phyloP scores from a whole-genome alignment of 176 grass and related monocot genomes.

The Thinopyrum elongatum region DNA sequence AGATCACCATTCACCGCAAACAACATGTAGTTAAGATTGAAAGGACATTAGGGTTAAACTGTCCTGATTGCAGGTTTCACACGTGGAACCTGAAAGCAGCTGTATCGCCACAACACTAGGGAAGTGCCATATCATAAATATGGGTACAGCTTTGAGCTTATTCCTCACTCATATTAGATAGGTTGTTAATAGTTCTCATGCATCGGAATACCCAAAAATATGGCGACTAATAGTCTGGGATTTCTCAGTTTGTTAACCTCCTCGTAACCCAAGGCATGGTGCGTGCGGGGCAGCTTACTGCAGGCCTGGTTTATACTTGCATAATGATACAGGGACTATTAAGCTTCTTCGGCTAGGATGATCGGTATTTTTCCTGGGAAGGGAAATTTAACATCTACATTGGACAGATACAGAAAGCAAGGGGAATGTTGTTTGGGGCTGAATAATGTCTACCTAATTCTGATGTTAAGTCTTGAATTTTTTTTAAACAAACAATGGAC shows the following conservation, averaged over 20 bases:
- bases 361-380: conserved; percentile 2
- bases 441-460: not conserved
- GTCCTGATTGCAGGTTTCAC: not conserved
- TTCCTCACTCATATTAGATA: not conserved
- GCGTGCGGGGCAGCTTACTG: not conserved
- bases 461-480: not conserved
- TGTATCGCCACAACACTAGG: not conserved
- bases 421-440: not conserved
- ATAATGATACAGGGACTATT: not conserved
- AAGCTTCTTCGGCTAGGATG: not conserved
- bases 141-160: not conserved
- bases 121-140: not conserved
- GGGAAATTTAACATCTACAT: not conserved
- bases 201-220: not conserved
- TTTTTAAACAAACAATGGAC: not conserved
- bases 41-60: not conserved
- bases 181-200: conserved; percentile 2
- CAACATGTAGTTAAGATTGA: not conserved
- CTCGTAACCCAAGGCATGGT: not conserved
- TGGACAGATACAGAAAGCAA: not conserved
- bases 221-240: not conserved
- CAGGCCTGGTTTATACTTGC: not conserved
- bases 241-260: not conserved
- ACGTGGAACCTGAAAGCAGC: not conserved
- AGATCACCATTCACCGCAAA: not conserved